Percentiles rank a stretch among this genome's conserved stretches.
phyloP scores from a whole-genome alignment of 2,329 filamentous ascomycete species.

The Alternaria ventricosa region DNA sequence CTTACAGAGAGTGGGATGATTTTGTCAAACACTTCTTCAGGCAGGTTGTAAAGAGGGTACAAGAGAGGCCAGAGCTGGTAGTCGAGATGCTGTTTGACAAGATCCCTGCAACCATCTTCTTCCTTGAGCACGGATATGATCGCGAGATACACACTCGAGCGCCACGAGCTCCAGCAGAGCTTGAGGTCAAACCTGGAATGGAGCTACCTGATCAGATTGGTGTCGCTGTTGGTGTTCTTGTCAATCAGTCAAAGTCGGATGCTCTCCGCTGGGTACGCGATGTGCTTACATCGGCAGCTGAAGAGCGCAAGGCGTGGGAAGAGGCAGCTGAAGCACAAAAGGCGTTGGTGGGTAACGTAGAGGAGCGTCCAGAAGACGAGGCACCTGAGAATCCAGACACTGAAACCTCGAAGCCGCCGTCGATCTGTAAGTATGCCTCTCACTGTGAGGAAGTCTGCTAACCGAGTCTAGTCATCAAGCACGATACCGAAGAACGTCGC shows the following conservation, averaged over 20 bases:
- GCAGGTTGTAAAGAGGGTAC: constrained; percentile 81
- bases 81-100: constrained; percentile 97
- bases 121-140: constrained; percentile 89
- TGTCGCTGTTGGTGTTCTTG: constrained; percentile 77
- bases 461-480: constrained; percentile 47
- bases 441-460: constrained; percentile 31
- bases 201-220: constrained; percentile 72
- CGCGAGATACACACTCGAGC: constrained; percentile 73
- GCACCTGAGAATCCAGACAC: constrained; percentile 45
- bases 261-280: constrained; percentile 83
- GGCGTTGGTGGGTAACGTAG: constrained; percentile 45
- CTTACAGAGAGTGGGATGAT: constrained; percentile 90
- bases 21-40: constrained; percentile 83
- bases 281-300: constrained; percentile 70
- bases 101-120: constrained; percentile 80
- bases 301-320: constrained; percentile 79
- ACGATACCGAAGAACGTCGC: constrained; percentile 70
- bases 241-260: constrained; percentile 79
- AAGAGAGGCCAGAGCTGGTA: constrained; percentile 82
- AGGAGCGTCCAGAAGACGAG: constrained; percentile 24
- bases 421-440: constrained; percentile 48
- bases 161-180: constrained; percentile 75
- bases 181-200: constrained; percentile 79
- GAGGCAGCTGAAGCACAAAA: constrained; percentile 69
- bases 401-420: constrained; percentile 47